A percentile compares a stretch with the other conserved stretches of the same genome.
Conservation (phyloP, 2,329 filamentous ascomycete species). For the Anthostomella pinea region DNA sequence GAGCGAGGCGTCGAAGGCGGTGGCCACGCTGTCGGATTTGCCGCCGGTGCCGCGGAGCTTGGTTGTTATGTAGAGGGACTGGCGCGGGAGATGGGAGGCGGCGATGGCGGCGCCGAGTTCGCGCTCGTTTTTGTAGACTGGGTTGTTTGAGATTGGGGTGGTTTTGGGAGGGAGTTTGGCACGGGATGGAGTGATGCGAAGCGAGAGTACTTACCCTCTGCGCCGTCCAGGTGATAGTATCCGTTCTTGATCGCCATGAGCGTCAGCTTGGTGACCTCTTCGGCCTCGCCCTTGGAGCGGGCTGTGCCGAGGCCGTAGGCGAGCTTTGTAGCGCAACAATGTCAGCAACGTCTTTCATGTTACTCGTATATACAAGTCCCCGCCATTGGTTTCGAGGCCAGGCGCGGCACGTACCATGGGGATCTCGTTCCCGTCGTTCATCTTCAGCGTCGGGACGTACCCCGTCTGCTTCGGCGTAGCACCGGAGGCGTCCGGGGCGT, state of each 20-base stretch:
- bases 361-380: not conserved
- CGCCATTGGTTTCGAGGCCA: too few relatives aligned
- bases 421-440: conserved; percentile 72
- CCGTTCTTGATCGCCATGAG: conserved; percentile 66
- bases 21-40: conserved; percentile 41
- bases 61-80: conserved; percentile 67
- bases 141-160: conserved; percentile 8
- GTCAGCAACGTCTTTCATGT: conserved; percentile 1
- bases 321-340: conserved; percentile 43
- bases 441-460: conserved; percentile 57
- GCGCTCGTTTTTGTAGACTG: conserved; percentile 62
- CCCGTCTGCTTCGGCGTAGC: conserved; percentile 38
- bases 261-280: conserved; percentile 46
- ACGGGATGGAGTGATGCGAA: not conserved
- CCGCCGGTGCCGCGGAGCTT: conserved; percentile 47
- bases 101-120: conserved; percentile 72
- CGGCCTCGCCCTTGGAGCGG: conserved; percentile 59
- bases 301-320: conserved; percentile 73
- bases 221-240: conserved; percentile 71
- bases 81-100: conserved; percentile 59
- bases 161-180: too few relatives aligned
- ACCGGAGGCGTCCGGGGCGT: conserved; percentile 39
- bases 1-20: conserved; percentile 58
- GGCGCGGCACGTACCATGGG: conserved; percentile 53
- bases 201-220: conserved; percentile 52